These are phyloP conservation scores for Imleria badia DNA, from an alignment of 768 basidiomycete genomes.

Conservation along the genomic window DNA sequence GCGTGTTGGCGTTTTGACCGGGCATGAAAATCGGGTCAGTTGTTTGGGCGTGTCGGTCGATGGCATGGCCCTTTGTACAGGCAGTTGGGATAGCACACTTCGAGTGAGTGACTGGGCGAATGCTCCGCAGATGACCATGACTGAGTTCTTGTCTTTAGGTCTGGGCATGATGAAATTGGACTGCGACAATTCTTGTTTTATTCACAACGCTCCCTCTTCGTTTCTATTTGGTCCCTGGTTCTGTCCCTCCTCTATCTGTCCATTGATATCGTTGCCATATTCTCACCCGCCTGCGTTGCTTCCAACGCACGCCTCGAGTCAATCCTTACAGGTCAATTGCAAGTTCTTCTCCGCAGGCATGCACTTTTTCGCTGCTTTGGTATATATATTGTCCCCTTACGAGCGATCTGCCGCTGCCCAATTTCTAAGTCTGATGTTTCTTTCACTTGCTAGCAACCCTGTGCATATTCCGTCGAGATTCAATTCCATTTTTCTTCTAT, in stretches of 20 bases:
- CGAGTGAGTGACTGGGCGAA: slow-evolving; percentile 56
- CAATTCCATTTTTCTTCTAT: slow-evolving; percentile 34
- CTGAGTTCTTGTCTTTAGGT: slow-evolving; percentile 48
- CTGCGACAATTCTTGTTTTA: slow-evolving; percentile 24
- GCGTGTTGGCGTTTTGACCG: slow-evolving; percentile 94
- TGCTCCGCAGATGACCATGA: background rate
- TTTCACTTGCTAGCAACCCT: slow-evolving; percentile 37
- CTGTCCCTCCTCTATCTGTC: slow-evolving; percentile 34
- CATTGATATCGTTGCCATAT: slow-evolving; percentile 52
- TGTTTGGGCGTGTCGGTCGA: slow-evolving; percentile 95
- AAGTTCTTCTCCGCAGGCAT: slow-evolving; percentile 36
- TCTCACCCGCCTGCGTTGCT: slow-evolving; percentile 51
- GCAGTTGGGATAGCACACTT: slow-evolving; percentile 96
- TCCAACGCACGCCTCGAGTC: slow-evolving; percentile 56
- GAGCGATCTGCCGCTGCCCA: slow-evolving; percentile 31
- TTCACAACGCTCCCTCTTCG: slow-evolving; percentile 21
- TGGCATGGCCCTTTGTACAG: slow-evolving; percentile 98
- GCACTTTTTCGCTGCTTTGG: slow-evolving; percentile 34
- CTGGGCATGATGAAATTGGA: slow-evolving; percentile 66
- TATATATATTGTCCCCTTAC: slow-evolving; percentile 38
- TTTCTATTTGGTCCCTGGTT: slow-evolving; percentile 24
- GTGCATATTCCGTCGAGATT: slow-evolving; percentile 46
- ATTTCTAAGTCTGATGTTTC: slow-evolving; percentile 35
- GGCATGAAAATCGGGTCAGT: slow-evolving; percentile 97
- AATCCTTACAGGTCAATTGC: slow-evolving; percentile 53